Evolutionary conservation across 495 filamentous ascomycete species (phyloP).

Genomic region (Cercophora scortea): DNA sequence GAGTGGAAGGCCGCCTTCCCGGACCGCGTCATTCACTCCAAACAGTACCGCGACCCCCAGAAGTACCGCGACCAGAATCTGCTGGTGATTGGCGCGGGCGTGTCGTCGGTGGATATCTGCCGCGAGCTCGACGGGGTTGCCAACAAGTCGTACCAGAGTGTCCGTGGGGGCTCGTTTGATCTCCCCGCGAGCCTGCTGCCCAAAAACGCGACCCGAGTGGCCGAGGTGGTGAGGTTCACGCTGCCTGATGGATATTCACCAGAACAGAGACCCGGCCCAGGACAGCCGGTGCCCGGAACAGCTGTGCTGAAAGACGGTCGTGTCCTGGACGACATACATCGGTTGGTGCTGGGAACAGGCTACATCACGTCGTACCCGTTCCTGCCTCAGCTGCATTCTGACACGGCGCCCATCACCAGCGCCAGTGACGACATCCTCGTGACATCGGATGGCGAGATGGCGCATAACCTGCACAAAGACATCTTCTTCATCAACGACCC

Average conservation of each 20-base stretch:
- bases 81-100: conserved; percentile 52
- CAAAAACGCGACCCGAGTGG: conserved; percentile 38
- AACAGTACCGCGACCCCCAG: conserved; percentile 48
- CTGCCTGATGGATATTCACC: background rate
- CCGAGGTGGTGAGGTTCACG: conserved; percentile 34
- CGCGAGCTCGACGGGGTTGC: conserved; percentile 45
- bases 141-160: conserved; percentile 49
- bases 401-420: conserved; percentile 15
- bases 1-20: conserved; percentile 48
- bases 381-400: conserved; percentile 39
- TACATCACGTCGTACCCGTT: conserved; percentile 58
- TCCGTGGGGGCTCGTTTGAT: conserved; percentile 50
- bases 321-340: conserved; percentile 44
- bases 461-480: conserved; percentile 62
- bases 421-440: conserved; percentile 47
- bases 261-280: no score
- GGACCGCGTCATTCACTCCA: conserved; percentile 48
- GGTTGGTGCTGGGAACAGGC: conserved; percentile 54
- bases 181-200: conserved; percentile 42
- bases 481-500: conserved; percentile 62
- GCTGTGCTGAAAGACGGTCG: conserved; percentile 26
- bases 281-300: conserved; percentile 13
- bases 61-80: conserved; percentile 42
- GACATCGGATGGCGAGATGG: conserved; percentile 50
- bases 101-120: conserved; percentile 54